Base-by-base conservation (phyloP, 2,329 filamentous ascomycete species). In the Fusarium sp. region DNA sequence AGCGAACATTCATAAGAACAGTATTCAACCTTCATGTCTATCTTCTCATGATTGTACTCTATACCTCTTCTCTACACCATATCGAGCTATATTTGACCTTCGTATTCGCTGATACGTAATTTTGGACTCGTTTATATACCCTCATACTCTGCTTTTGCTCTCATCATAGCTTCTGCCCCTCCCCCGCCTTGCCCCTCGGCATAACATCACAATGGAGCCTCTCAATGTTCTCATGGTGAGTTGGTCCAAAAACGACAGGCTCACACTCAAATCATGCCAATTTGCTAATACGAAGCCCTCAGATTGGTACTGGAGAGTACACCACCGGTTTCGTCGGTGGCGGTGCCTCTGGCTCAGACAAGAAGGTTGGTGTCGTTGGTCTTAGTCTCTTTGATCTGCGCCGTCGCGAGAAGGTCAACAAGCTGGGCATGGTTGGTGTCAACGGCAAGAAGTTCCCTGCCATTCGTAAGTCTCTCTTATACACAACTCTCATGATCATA, bases 291-390 rank as follows among this genome's bases (percentile, higher is more conserved):
- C 58, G 8, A 13, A 22, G 20, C n/a, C 35, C 35, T 27, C 68
- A 91, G 92, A 89, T 97, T 65, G 95, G 95, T 73, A 97, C 95
- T 15, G 95, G 95, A 78, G 95, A 98, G 87, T 98, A 98, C 87
- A 98, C 95, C 77, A 98, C 95, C 46, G 95, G 95, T 64, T 98
- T 96, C 76, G 94, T 97, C 63, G 94, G 93, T 64, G 91, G 91
- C 68, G 92, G 92, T 66, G 92, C 91, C 56, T 97, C 94, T 7
- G 91, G 89, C 15, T 97, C 94, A 54, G 95, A 98, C 87, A 98
- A 98, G 86, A 98, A 98, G 83, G 93, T 98, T 54, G 95, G 95
- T 65, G 95, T 98, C 14, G 95, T 98, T 22, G 95, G 93, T 44
- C 85, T 98, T 80, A 95, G 93, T 29, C 86, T 97, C 74, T 97